Evolutionary conservation across 805 yeast genomes (phyloP).

Genomic region (Candida oleophila): DNA sequence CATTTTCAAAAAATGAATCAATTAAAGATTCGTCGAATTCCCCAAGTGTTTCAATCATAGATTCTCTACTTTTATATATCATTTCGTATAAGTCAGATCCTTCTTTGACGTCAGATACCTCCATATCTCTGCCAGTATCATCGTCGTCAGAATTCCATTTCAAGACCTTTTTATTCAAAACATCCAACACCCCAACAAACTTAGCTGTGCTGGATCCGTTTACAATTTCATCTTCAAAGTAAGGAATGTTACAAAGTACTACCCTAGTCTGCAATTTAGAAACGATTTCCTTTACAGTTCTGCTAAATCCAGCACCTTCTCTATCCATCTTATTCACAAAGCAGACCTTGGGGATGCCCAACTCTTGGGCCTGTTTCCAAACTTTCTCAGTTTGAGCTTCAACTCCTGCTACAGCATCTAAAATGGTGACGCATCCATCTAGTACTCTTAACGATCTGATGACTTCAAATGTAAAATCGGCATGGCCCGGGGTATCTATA

Average conservation of each 20-base stretch:
- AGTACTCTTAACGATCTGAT: constrained; percentile 83
- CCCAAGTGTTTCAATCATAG: constrained; percentile 79
- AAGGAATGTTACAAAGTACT: constrained; percentile 75
- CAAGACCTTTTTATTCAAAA: constrained; percentile 60
- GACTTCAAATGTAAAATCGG: constrained; percentile 95
- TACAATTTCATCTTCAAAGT: constrained; percentile 39
- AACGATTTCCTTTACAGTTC: constrained; percentile 84
- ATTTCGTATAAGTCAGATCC: constrained; percentile 39
- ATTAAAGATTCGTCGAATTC: constrained; percentile 79
- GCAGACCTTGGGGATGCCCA: constrained; percentile 71
- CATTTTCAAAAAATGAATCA: constrained; percentile 69
- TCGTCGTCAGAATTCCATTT: constrained; percentile 44
- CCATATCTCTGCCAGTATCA: constrained; percentile 52
- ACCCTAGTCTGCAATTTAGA: constrained; percentile 72
- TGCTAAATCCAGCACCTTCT: constrained; percentile 89
- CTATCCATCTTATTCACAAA: constrained; percentile 96
- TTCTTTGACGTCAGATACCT: constrained; percentile 43
- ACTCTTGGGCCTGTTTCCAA: constrained; percentile 79
- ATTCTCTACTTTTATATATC: constrained; percentile 58
- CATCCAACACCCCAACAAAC: constrained; percentile 76
- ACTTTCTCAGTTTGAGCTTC: constrained; percentile 98
- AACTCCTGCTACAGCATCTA: constrained; percentile 97
- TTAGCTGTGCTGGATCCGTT: constrained; percentile 28
- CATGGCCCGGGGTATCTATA: constrained; percentile 98
- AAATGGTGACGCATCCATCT: constrained; percentile 90